Base-by-base conservation (phyloP, 768 basidiomycete species). In the Trametopsis cervina region DNA sequence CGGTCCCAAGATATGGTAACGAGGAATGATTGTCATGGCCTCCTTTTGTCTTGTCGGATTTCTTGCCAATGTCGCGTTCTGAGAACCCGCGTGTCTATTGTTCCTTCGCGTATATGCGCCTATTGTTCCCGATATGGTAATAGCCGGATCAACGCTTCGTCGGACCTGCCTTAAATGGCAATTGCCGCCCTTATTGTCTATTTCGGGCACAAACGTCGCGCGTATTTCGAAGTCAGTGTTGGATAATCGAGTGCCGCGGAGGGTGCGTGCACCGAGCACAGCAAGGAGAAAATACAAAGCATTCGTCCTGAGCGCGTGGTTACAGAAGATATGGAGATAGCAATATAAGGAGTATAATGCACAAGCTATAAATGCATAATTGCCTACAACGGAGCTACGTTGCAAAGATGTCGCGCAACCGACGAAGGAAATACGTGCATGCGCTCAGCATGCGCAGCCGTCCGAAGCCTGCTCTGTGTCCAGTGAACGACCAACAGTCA, bases 21-120 rank as follows among this genome's bases (percentile, higher is more conserved):
- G 49, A 40, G 39, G 22, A 47, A 47, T 49, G 49, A 60, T 62
- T 51, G 53, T 54, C 61, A 62, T 58, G 59, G 57, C 53, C 50
- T 25, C 56, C 53, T 54, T 57, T 62, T 56, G 52, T 58, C 40
- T 47, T 45, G n/a, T 42, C 26, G 46, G 15, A 36, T 29, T 33
- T 7, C 29, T 15, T 33, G 9, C 15, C 29, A 33, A 33, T 15
- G 29, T 7, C 29, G 29, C 29, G 29, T 7, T n/a, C n/a, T 33
- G 29, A 33, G 29, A 7, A 21, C 38, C 27, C 25, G 23, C 33
- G n/a, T 33, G 4, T n/a, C 44, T 44, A 54, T 54, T 54, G 53
- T 54, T 24, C 39, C n/a, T 47, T 25, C 47, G 40, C 41, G 29
- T 18, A 36, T 42, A 12, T 23, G 20, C 13, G 18, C 42, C 45